Conservation (phyloP, 805 yeast species). For the Dipodascus albidus region DNA sequence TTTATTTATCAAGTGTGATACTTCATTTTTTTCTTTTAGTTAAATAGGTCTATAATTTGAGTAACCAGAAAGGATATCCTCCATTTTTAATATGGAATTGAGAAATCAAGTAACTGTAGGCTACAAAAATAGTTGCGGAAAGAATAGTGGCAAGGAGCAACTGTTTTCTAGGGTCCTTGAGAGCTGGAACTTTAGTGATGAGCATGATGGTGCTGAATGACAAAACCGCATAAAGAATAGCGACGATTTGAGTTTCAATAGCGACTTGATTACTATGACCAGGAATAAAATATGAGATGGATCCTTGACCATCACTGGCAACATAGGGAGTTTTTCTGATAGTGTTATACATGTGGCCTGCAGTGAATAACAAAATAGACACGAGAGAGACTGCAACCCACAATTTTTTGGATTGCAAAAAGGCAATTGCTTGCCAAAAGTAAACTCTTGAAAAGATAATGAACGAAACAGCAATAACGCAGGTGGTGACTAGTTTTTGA, state of each 20-base stretch:
- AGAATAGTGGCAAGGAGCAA: slow-evolving; percentile 37
- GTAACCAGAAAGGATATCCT: slow-evolving; percentile 66
- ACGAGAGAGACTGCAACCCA: slow-evolving; percentile 70
- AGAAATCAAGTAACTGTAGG: slow-evolving; percentile 51
- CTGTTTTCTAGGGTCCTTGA: slow-evolving; percentile 35
- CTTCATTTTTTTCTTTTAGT: background rate
- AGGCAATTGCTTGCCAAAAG: slow-evolving; percentile 7
- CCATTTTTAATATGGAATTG: slow-evolving; percentile 60
- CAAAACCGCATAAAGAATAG: slow-evolving; percentile 59
- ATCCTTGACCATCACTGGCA: slow-evolving; percentile 31
- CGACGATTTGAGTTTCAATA: slow-evolving; percentile 79
- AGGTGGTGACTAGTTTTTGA: slow-evolving; percentile 12
- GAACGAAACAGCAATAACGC: slow-evolving; percentile 3
- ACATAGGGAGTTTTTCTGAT: slow-evolving; percentile 59
- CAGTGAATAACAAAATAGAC: slow-evolving; percentile 54
- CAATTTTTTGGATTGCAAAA: slow-evolving; percentile 41
- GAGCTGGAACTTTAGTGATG: slow-evolving; percentile 42
- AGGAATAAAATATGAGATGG: slow-evolving; percentile 40
- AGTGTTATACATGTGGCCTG: slow-evolving; percentile 90
- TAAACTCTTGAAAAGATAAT: slow-evolving; percentile 14
- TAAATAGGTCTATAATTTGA: slow-evolving; percentile 25
- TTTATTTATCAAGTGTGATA: background rate
- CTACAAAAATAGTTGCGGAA: slow-evolving; percentile 36
- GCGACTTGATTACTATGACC: slow-evolving; percentile 75
- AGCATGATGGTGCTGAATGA: slow-evolving; percentile 50